Evolutionary conservation across 2,329 filamentous ascomycete species (phyloP).

Genomic region (Hymenoscyphus fraxineus): DNA sequence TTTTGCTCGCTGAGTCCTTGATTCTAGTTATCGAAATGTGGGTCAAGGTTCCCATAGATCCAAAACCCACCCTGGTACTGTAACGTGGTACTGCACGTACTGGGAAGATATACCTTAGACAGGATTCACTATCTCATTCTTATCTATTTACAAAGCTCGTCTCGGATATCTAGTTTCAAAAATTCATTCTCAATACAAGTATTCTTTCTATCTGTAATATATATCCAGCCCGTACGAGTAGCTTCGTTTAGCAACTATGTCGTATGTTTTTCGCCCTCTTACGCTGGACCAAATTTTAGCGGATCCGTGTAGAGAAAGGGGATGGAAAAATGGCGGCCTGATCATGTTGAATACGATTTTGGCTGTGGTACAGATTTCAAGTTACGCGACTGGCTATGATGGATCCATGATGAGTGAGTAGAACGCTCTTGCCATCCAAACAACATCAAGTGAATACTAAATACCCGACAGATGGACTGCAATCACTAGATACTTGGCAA

Average conservation of each 20-base stretch:
- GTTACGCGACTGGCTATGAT: constrained; percentile 29
- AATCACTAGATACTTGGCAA: constrained; percentile 42
- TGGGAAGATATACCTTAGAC: background rate
- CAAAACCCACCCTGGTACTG: background rate
- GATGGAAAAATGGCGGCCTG: constrained; percentile 27
- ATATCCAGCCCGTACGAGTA: background rate
- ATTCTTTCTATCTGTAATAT: background rate
- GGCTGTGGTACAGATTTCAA: constrained; percentile 25
- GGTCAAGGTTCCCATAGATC: background rate
- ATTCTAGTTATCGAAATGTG: too few species aligned
- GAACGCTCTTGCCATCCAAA: background rate
- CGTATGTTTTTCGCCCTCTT: constrained; percentile 10
- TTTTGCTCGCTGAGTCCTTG: too few species aligned
- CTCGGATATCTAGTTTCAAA: background rate
- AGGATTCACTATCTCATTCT: background rate
- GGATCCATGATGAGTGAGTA: constrained; percentile 24
- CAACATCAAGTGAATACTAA: background rate
- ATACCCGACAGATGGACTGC: constrained; percentile 37
- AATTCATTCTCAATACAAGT: background rate
- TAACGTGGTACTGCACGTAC: background rate
- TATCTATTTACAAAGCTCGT: background rate
- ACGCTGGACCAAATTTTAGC: constrained; percentile 19
- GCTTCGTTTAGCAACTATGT: background rate
- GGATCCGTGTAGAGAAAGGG: constrained; percentile 17
- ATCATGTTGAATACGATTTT: constrained; percentile 27